Evolutionary conservation across 768 basidiomycete genomes (phyloP), one percentile per base, ranked within the genome.

Genomic region (Panus rudis): DNA sequence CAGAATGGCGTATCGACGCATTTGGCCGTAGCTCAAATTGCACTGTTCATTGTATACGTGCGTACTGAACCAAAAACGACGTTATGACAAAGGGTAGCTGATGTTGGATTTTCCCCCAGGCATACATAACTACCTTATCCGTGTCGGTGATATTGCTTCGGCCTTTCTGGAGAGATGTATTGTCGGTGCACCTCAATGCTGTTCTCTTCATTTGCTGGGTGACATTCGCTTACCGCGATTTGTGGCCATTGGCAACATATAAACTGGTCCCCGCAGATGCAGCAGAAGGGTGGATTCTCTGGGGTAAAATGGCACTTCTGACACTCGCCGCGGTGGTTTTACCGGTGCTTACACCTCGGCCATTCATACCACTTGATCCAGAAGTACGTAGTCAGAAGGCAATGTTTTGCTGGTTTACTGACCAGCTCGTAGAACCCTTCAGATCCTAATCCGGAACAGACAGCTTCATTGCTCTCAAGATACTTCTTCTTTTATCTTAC

Each of bases 401-500:
- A n/a, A n/a, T n/a, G n/a, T n/a, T n/a, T n/a, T n/a, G n/a, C n/a
- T n/a, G n/a, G n/a, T n/a, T n/a, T n/a, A n/a, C n/a, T n/a, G n/a
- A n/a, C n/a, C n/a, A n/a, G 33, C 7, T 8, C 47, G 7, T 51
- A 51, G 30, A 39, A 45, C 41, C 50, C 50, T 4, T 43, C 41
- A 11, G 47, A 51, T 19, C 50, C 47, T 1, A 38, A 51, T 41
- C 51, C 54, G 6, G 57, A 63, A 27, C 54, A 63, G 41, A 56
- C 49, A 0, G 53, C 60, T 4, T 52, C 55, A 0, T 26, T 48
- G 32, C 47, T 53, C 25, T 57, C 58, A 4, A 61, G 65, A 37
- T 21, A 71, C 12, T 54, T 67, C 3, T 81, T 68, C 53, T 59
- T 63, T 22, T 84, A 70, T 61, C 61, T 83, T 41, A 75, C 82